Conservation (phyloP, 768 basidiomycete species). For the Tremella mesenterica region DNA sequence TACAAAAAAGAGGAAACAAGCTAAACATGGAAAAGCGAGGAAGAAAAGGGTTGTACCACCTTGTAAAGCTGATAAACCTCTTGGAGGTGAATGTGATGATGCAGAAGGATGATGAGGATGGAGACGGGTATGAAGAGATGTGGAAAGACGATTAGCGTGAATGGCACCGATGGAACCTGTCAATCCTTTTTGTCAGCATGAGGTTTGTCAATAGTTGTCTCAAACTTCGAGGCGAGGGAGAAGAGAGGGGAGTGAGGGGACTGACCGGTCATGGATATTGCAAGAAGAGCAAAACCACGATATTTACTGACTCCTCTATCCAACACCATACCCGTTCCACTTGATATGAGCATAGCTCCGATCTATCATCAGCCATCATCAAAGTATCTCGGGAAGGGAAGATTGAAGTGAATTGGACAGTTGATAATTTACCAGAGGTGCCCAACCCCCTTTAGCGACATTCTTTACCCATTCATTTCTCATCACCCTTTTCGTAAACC, state of each 20-base stretch:
- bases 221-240: background rate
- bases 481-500: conserved; percentile 37
- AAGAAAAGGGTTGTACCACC: conserved; percentile 53
- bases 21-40: conserved; percentile 71
- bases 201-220: background rate
- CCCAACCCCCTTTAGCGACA: conserved; percentile 77
- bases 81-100: background rate
- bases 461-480: conserved; percentile 62
- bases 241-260: background rate
- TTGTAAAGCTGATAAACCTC: conserved; percentile 44
- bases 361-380: conserved; percentile 20
- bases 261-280: conserved; percentile 77
- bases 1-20: conserved; percentile 63
- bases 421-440: conserved; percentile 55
- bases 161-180: conserved; percentile 86
- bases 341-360: conserved; percentile 52
- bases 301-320: conserved; percentile 81
- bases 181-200: conserved; percentile 51
- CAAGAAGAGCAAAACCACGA: conserved; percentile 76
- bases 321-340: conserved; percentile 81
- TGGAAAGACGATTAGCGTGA: conserved; percentile 78
- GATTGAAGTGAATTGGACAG: no score
- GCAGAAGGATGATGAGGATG: conserved; percentile 9
- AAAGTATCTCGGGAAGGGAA: background rate
- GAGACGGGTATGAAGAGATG: conserved; percentile 57